Evolutionary conservation across 306 rosid genomes (phyloP).

Genomic region (Mimosa bimucronata): DNA sequence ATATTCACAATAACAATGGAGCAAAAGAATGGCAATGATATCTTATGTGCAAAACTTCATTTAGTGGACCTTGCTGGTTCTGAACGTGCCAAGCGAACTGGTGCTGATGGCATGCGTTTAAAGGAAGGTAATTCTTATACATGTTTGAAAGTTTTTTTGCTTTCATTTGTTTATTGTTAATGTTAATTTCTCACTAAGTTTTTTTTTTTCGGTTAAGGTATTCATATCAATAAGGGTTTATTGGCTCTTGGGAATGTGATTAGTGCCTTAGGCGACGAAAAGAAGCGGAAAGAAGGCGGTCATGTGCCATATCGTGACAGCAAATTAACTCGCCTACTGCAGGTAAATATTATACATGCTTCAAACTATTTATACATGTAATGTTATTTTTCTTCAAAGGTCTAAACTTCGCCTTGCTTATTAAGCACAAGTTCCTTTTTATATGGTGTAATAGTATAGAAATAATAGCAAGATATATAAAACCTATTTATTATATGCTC

Average conservation of each 20-base stretch:
- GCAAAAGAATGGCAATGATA: constrained; percentile 88
- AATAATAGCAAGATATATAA: neutral
- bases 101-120: constrained; percentile 97
- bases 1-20: constrained; percentile 93
- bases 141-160: constrained; percentile 21
- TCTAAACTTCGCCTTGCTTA: neutral
- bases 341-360: constrained; percentile 51
- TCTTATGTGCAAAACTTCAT: constrained; percentile 86
- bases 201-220: constrained; percentile 56
- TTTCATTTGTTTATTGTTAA: neutral
- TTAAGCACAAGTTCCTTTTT: neutral
- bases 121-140: constrained; percentile 77
- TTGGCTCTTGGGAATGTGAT: constrained; percentile 94
- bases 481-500: constrained; percentile 12
- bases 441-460: neutral
- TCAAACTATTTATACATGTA: neutral
- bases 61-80: constrained; percentile 98
- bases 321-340: constrained; percentile 89
- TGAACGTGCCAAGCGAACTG: constrained; percentile 93
- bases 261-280: constrained; percentile 98
- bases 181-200: neutral
- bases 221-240: constrained; percentile 95
- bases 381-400: neutral
- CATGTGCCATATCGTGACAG: constrained; percentile 97
- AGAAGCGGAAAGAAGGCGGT: constrained; percentile 94